These are phyloP conservation scores for Streptanthus diversifolius DNA, from an alignment of 345 rosid genomes.

Conservation along the genomic window DNA sequence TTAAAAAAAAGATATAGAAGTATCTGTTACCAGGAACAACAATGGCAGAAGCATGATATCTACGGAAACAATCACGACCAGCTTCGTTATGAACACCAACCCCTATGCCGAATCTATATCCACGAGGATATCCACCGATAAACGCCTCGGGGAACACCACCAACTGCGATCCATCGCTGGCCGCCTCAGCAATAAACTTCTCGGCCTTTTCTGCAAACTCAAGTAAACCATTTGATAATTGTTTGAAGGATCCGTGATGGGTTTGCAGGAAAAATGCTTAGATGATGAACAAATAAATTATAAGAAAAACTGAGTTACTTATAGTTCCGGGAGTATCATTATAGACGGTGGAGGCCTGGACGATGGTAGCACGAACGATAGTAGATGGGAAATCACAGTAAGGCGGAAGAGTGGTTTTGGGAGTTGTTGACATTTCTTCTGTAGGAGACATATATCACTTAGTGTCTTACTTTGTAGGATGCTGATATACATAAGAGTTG, in stretches of 20 bases:
- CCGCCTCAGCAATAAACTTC: conserved; percentile 70
- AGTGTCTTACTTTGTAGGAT: not conserved
- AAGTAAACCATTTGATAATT: not conserved
- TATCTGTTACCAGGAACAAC: conserved; percentile 24
- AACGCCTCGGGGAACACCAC: conserved; percentile 86
- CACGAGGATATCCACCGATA: conserved; percentile 81
- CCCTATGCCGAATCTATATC: conserved; percentile 62
- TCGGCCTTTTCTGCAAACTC: conserved; percentile 52
- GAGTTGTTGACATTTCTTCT: conserved; percentile 5
- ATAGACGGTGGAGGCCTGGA: conserved; percentile 82
- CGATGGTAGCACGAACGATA: conserved; percentile 68
- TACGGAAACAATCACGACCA: conserved; percentile 79
- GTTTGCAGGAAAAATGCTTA: not conserved
- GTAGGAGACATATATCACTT: not conserved
- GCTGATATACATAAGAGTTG: not conserved
- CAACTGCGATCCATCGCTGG: conserved; percentile 58
- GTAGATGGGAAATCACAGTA: conserved; percentile 34
- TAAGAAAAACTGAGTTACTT: not conserved
- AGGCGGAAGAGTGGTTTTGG: not conserved
- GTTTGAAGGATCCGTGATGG: not conserved
- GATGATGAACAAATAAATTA: no score
- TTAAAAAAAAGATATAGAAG: not conserved
- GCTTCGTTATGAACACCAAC: conserved; percentile 59
- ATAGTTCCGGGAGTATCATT: conserved; percentile 78
- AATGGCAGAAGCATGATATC: conserved; percentile 76